A percentile compares a stretch with the other conserved stretches of the same genome.
Evolutionary conservation across 805 yeast genomes (phyloP).

Genomic region (Pichia californica): DNA sequence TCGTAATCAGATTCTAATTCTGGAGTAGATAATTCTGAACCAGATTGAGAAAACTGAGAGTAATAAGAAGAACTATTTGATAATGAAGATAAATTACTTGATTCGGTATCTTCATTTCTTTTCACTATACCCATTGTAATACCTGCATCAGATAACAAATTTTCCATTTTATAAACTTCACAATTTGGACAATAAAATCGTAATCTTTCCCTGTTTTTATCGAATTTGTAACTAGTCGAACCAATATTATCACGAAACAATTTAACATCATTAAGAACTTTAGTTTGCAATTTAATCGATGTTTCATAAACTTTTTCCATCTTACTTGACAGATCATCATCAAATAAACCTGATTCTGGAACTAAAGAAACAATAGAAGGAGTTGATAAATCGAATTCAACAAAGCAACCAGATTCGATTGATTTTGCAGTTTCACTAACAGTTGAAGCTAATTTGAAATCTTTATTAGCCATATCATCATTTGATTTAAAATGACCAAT

Average conservation of each 20-base stretch:
- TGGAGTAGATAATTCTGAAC: constrained; percentile 6
- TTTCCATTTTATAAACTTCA: constrained; percentile 51
- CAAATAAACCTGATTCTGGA: constrained; percentile 24
- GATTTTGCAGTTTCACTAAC: constrained; percentile 23
- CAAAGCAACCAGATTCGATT: constrained; percentile 40
- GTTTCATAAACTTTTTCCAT: constrained; percentile 9
- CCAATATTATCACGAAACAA: constrained; percentile 23
- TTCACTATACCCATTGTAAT: constrained; percentile 34
- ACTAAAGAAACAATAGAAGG: constrained; percentile 8
- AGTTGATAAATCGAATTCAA: constrained; percentile 47
- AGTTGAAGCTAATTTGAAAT: constrained; percentile 30
- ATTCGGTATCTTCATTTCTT: background rate
- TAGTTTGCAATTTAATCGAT: constrained; percentile 16
- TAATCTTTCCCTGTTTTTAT: constrained; percentile 27
- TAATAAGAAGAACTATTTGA: background rate
- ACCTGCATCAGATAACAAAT: constrained; percentile 50
- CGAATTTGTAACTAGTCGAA: constrained; percentile 37
- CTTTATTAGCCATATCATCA: constrained; percentile 25
- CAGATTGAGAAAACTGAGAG: background rate
- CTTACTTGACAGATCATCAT: constrained; percentile 11
- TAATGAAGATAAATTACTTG: background rate
- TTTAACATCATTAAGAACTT: constrained; percentile 17
- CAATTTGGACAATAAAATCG: constrained; percentile 65
- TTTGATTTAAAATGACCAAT: background rate
- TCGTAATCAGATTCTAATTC: constrained; percentile 4